Base-by-base conservation (phyloP, 1,284 basidiomycete genomes). In the Microbotryum violaceum region DNA sequence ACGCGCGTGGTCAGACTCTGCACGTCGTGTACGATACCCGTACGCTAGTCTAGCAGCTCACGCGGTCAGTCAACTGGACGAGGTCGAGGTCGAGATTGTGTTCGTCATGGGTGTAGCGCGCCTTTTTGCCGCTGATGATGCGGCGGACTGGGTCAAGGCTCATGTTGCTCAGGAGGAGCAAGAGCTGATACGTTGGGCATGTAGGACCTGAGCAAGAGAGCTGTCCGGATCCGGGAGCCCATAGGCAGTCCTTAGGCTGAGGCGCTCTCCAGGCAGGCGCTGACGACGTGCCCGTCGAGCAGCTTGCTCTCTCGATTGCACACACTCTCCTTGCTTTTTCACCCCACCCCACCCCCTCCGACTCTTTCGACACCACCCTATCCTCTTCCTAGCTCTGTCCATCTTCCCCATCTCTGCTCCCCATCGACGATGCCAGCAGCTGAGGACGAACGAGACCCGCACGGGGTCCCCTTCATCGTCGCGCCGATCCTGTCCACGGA, bases 61-160 rank as follows among this genome's bases (percentile, higher is more conserved):
- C 62, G 14, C 59, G 47, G 46, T 64, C 62, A 1, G 65, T 89
- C n/a, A 92, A 82, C 76, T 91, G 91, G 51, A 85, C 85, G 9
- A 92, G 78, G 74, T 93, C 89, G 55, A 91, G 80, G 67, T 91
- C 87, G 44, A 89, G 75, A 62, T 83, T 78, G 53, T 88, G 81
- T 3, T 82, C 77, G 12, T 78, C 79, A 72, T 92, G 88, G 57
- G 82, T 83, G 75, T 86, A 89, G 31, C 90, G 80, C 4, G 88
- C 83, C 73, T 91, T 93, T 62, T 82, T 75, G 46, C 79, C 79
- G 49, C 76, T 77, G 14, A 80, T 78, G 58, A 80, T 72, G 48
- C 76, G 73, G n/a, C 78, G 68, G 4, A 63, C 37, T 10, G 49
- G 46, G 47, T 62, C 54, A 6, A 53, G 29, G 37, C 37, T 42